Evolutionary conservation across 495 filamentous ascomycete genomes (phyloP), one percentile per base, ranked within the genome.

Genomic region (Opeltia flavorubescens): DNA sequence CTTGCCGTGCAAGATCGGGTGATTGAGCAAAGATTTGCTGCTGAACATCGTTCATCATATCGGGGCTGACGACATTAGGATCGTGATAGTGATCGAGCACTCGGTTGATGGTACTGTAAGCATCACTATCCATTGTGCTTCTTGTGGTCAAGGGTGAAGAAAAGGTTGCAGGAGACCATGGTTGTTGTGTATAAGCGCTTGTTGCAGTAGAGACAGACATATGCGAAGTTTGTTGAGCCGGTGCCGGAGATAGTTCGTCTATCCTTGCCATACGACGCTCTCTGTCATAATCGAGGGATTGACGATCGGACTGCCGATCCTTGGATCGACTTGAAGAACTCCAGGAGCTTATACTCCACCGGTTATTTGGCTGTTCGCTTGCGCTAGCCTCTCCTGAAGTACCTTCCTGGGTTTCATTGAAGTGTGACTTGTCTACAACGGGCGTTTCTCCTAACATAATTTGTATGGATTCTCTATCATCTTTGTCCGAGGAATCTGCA

Each of bases 381-480:
- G 51, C 30, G 26, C 30, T 35, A 12, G 38, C 43, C 25, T 59
- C 55, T 2, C 56, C 42, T 31, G 49, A 48, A 11, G 56, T 45
- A 28, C 62, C 63, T 21, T 61, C 59, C 13, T 56, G 55, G 21
- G 49, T 45, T 18, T 65, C 62, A 15, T 56, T 60, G 43, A 60
- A 57, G 9, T 52, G 48, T 21, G 59, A 54, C 29, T 57, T 62
- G 23, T 67, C 60, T 31, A 65, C 58, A 13, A 66, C 64, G 20
- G 68, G 55, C 3, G 68, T 63, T 29, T 68, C 64, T 28, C 65
- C 62, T 41, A 78, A 61, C 73, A 81, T 75, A 33, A 80, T 78
- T 25, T 72, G 69, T 26, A 81, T 76, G 1, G 78, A 79, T 49
- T 74, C 76, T 50, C 68, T 65, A 38, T 76, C 72, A 31, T 76